Evolutionary conservation across 2,329 filamentous ascomycete genomes (phyloP).

Genomic region (Blumeria graminis): DNA sequence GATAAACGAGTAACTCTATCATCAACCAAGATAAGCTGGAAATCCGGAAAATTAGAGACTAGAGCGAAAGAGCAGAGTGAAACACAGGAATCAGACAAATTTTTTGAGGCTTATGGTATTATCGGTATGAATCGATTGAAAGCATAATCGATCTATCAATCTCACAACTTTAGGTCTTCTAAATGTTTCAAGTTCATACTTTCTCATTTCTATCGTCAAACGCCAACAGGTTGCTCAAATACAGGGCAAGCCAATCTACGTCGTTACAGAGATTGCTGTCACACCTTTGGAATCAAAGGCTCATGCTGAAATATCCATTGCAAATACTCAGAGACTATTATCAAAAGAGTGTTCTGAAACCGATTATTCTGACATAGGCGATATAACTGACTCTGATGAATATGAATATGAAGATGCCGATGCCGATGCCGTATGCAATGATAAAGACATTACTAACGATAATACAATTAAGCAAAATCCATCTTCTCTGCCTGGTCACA

Average conservation of each 20-base stretch:
- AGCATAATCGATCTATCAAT: neutral
- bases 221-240: slow-evolving; percentile 78
- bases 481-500: slow-evolving; percentile 4
- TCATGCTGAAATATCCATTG: slow-evolving; percentile 51
- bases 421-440: slow-evolving; percentile 18
- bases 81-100: slow-evolving; percentile 5
- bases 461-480: neutral
- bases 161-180: slow-evolving; percentile 40
- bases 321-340: slow-evolving; percentile 27
- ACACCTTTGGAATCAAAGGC: slow-evolving; percentile 58
- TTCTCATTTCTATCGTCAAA: slow-evolving; percentile 65
- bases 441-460: neutral
- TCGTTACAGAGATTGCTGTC: slow-evolving; percentile 71
- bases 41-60: slow-evolving; percentile 8
- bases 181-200: slow-evolving; percentile 56
- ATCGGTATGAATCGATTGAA: slow-evolving; percentile 11
- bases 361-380: slow-evolving; percentile 21
- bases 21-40: slow-evolving; percentile 12
- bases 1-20: slow-evolving; percentile 11
- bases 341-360: slow-evolving; percentile 14
- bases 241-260: slow-evolving; percentile 59
- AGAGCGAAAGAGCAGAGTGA: slow-evolving; percentile 6
- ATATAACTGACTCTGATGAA: slow-evolving; percentile 19
- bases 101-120: slow-evolving; percentile 16
- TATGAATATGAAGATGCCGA: slow-evolving; percentile 21